Evolutionary conservation across 257 asterid genomes (phyloP), one percentile per base, ranked within the genome.

Genomic region (Datura wrightii): DNA sequence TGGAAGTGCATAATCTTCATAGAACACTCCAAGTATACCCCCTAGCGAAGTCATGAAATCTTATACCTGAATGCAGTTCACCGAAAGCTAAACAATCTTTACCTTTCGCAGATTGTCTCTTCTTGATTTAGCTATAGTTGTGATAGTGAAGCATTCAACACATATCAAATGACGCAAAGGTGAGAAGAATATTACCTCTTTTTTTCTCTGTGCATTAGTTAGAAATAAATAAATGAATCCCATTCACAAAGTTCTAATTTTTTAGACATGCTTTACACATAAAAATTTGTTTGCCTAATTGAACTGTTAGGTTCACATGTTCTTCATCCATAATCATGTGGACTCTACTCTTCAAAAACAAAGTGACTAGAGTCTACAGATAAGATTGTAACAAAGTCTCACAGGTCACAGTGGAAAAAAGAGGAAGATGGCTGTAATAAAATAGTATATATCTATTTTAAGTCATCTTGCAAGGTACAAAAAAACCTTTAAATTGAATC

Each of bases 291-390:
- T 78, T 34, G 48, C 15, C 62, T 36, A 78, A 50, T 8, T 78
- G 31, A 52, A 31, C 63, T 52, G 46, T 34, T 78, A 52, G 63
- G 34, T 52, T 78, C 34, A 31, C 63, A 31, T 50, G 62, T 14
- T 50, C 82, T 76, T 44, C 63, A 52, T 31, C 63, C 82, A 78
- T 50, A 15, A 78, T 78, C 82, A 31, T 34, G 82, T 78, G 63
- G 63, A 52, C 63, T 78, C 63, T 78, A 36, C 81, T 78, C 63
- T 78, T 34, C 44, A 52, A 78, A n/a, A 78, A 53, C 63, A 52
- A 15, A 78, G 19, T 52, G 82, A 31, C 63, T 24, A 24, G 31
- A 24, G 31, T 24, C 31, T 50, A 78, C 48, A 78, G 24, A 52
- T 53, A 37, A 31, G 81, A 56, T 31, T 76, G 82, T 52, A 76